Conservation (phyloP, 805 yeast species). For the Lipomyces yamadae region DNA sequence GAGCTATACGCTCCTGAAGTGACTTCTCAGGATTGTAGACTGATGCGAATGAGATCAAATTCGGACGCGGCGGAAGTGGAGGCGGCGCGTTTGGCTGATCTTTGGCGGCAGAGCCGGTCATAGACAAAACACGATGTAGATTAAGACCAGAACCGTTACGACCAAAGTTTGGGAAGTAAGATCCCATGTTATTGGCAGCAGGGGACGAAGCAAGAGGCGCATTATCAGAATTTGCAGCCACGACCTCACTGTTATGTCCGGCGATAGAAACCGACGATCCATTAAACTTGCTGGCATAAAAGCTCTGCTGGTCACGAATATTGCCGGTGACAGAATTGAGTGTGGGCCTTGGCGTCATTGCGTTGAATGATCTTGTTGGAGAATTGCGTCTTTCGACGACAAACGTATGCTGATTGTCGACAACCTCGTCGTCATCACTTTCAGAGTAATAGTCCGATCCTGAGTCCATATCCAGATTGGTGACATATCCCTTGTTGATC, state of each 20-base stretch:
- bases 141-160: conserved; percentile 28
- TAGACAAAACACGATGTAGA: conserved; percentile 28
- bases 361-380: conserved; percentile 12
- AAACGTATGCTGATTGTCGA: conserved; percentile 33
- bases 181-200: conserved; percentile 7
- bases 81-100: conserved; percentile 20
- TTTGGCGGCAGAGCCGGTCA: conserved; percentile 6
- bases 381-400: conserved; percentile 29
- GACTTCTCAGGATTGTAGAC: conserved; percentile 50
- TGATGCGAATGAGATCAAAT: conserved; percentile 32
- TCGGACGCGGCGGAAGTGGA: conserved; percentile 35
- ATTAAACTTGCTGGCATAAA: conserved; percentile 20
- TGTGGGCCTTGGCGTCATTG: conserved; percentile 1
- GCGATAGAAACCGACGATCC: conserved; percentile 28
- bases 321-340: not conserved
- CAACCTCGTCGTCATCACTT: conserved; percentile 28
- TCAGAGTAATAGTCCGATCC: conserved; percentile 29
- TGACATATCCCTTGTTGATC: conserved; percentile 9
- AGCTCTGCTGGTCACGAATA: conserved; percentile 26
- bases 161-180: conserved; percentile 31
- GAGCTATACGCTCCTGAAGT: conserved; percentile 67
- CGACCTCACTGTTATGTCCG: conserved; percentile 35
- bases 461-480: conserved; percentile 26
- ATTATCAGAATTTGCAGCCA: conserved; percentile 31
- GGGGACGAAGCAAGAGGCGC: conserved; percentile 35